Percentiles rank a stretch among this genome's conserved stretches.
Conservation (phyloP, 2,329 filamentous ascomycete genomes). For the Chrysoporthe puriensis region DNA sequence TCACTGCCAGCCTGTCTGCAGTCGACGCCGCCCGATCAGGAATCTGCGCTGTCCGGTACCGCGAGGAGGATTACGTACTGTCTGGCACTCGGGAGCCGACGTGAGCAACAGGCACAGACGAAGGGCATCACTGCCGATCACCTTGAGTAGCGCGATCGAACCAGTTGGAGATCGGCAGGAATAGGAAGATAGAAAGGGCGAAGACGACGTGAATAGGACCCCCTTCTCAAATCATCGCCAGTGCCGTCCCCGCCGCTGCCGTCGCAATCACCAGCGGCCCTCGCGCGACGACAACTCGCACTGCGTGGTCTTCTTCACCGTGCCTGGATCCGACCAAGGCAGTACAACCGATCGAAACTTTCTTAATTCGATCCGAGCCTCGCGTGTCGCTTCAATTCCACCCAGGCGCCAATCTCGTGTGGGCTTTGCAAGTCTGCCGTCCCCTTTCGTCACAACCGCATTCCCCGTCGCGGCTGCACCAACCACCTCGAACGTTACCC, state of each 20-base stretch:
- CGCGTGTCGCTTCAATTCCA: not conserved
- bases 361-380: not conserved
- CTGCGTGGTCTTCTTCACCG: not conserved
- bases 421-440: not conserved
- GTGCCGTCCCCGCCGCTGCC: not conserved
- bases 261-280: not conserved
- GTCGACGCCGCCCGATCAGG: slow-evolving; percentile 3
- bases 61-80: slow-evolving; percentile 18
- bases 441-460: slow-evolving; percentile 3
- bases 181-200: not conserved
- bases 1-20: slow-evolving; percentile 7
- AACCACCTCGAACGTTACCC: slow-evolving; percentile 14
- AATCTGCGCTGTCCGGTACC: slow-evolving; percentile 26
- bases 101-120: slow-evolving; percentile 4
- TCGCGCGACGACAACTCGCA: not conserved
- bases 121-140: slow-evolving; percentile 4
- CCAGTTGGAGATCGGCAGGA: slow-evolving; percentile 11
- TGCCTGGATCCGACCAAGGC: slow-evolving; percentile 3
- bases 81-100: slow-evolving; percentile 14
- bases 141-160: slow-evolving; percentile 4
- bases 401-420: not conserved
- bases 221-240: not conserved
- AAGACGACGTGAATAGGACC: not conserved
- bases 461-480: slow-evolving; percentile 11
- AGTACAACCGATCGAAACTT: not conserved